Evolutionary conservation across 331 rosid genomes (phyloP).

Genomic region (Pyrus hybrid): DNA sequence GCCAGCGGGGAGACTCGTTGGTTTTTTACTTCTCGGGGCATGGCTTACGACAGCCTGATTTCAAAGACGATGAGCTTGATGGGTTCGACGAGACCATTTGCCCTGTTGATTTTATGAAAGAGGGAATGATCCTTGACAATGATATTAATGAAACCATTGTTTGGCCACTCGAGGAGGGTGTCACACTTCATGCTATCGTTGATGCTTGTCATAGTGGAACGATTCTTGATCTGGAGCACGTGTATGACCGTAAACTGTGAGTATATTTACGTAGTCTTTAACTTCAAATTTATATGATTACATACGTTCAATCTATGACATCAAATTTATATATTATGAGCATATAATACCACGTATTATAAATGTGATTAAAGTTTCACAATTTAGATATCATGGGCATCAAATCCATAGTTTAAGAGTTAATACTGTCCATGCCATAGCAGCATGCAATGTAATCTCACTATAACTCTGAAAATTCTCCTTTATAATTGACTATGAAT

Average conservation of each 20-base stretch:
- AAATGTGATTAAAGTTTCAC: too few species aligned
- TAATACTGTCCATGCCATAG: too few species aligned
- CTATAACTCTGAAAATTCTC: too few species aligned
- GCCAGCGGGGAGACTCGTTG: conserved; percentile 48
- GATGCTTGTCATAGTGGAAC: conserved; percentile 96
- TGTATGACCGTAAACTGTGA: conserved; percentile 33
- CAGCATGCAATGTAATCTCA: too few species aligned
- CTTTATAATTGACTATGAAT: not conserved
- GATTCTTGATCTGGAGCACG: conserved; percentile 55
- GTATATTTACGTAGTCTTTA: not conserved
- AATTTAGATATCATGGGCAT: too few species aligned
- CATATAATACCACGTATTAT: too few species aligned
- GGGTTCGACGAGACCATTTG: conserved; percentile 77
- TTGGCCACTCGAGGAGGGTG: conserved; percentile 61
- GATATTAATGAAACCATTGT: conserved; percentile 62
- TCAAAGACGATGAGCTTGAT: conserved; percentile 52
- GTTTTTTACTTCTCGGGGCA: conserved; percentile 91
- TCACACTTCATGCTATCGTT: conserved; percentile 71
- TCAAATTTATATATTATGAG: too few species aligned
- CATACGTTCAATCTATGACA: too few species aligned
- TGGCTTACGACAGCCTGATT: conserved; percentile 67
- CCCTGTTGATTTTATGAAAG: conserved; percentile 56
- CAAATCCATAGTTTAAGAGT: too few species aligned
- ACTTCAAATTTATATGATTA: too few species aligned
- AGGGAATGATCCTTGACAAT: conserved; percentile 70